Evolutionary conservation across 2,329 filamentous ascomycete species (phyloP).

Genomic region (Neurospora crassa): DNA sequence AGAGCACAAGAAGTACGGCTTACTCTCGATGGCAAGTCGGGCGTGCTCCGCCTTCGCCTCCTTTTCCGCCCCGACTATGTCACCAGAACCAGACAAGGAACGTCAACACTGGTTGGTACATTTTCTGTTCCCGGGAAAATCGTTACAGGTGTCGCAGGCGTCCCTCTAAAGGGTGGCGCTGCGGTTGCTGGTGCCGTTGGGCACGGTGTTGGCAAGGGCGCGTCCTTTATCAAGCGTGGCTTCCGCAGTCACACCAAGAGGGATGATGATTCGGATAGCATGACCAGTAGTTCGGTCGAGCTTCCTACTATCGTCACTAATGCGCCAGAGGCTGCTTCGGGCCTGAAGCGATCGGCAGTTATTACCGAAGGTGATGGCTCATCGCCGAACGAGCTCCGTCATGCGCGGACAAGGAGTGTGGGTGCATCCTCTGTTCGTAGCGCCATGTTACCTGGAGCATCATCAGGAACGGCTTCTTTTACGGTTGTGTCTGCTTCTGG

Average conservation of each 20-base stretch:
- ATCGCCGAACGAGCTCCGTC: slow-evolving; percentile 26
- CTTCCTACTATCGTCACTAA: slow-evolving; percentile 35
- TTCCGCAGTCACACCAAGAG: slow-evolving; percentile 62
- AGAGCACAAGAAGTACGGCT: slow-evolving; percentile 65
- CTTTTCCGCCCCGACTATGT: slow-evolving; percentile 93
- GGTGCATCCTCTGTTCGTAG: slow-evolving; percentile 60
- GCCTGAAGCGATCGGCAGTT: slow-evolving; percentile 32
- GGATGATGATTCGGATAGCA: slow-evolving; percentile 33
- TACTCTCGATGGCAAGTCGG: slow-evolving; percentile 79
- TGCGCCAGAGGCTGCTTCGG: slow-evolving; percentile 28
- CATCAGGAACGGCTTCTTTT: slow-evolving; percentile 67
- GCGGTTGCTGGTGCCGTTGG: slow-evolving; percentile 63
- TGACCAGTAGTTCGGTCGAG: slow-evolving; percentile 28
- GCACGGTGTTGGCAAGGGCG: slow-evolving; percentile 78
- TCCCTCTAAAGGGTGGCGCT: slow-evolving; percentile 86
- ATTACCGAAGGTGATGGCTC: slow-evolving; percentile 26
- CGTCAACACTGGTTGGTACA: slow-evolving; percentile 84
- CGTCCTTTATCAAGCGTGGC: slow-evolving; percentile 80
- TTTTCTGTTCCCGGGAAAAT: slow-evolving; percentile 83
- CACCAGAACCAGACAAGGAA: slow-evolving; percentile 75
- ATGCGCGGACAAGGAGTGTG: slow-evolving; percentile 47
- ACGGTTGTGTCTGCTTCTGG: slow-evolving; percentile 69
- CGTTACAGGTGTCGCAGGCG: slow-evolving; percentile 69
- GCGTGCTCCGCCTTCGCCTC: slow-evolving; percentile 70
- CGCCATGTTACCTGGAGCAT: slow-evolving; percentile 43